Percentiles rank a stretch among this genome's conserved stretches.
Conservation (phyloP, 306 rosid species). For the Bauhinia variegata region DNA sequence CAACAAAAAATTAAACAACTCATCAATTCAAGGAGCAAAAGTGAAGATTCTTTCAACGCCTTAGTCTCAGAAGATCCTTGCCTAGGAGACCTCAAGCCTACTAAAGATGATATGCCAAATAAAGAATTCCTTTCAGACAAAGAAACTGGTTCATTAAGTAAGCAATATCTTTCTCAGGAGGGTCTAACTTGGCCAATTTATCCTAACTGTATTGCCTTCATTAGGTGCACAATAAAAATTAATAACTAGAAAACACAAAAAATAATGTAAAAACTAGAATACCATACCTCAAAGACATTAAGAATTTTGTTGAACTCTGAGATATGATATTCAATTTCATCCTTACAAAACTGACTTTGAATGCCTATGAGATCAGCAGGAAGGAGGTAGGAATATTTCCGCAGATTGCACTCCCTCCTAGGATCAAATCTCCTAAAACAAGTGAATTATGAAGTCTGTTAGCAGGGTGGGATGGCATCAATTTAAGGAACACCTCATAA, state of each 20-base stretch:
- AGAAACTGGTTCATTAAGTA: background rate
- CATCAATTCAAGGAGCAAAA: slow-evolving; percentile 10
- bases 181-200: slow-evolving; percentile 23
- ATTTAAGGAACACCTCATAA: background rate
- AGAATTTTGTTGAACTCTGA: slow-evolving; percentile 78
- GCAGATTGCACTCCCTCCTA: slow-evolving; percentile 78
- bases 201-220: slow-evolving; percentile 7
- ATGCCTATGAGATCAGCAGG: slow-evolving; percentile 89
- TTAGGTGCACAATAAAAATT: slow-evolving; percentile 2
- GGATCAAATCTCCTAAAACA: slow-evolving; percentile 86
- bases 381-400: slow-evolving; percentile 86
- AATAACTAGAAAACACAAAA: slow-evolving; percentile 11
- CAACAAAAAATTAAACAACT: background rate
- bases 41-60: background rate
- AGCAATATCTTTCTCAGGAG: background rate
- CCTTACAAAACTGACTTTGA: slow-evolving; percentile 52
- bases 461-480: background rate
- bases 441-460: slow-evolving; percentile 25
- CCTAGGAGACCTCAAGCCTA: background rate
- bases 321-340: slow-evolving; percentile 68
- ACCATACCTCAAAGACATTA: slow-evolving; percentile 66
- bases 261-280: slow-evolving; percentile 13
- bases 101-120: background rate
- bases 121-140: slow-evolving; percentile 1
- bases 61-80: slow-evolving; percentile 5